Base-by-base conservation (phyloP, 1,284 basidiomycete species). In the Cutaneotrichosporon sp. region DNA sequence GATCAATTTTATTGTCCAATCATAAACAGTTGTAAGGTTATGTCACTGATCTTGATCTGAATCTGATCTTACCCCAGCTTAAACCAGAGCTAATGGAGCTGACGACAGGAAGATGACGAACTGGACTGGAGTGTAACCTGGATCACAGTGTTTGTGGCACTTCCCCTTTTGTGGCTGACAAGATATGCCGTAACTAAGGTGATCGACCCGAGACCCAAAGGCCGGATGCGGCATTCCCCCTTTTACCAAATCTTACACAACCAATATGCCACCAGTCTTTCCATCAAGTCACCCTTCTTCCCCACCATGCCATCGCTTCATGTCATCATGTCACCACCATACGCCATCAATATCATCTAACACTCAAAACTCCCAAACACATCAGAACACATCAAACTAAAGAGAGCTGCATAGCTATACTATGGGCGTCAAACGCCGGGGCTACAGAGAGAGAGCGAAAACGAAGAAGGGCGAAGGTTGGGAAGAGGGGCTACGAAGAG, bases 401-500 rank as follows among this genome's bases (percentile, higher is more conserved):
- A 8, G 16, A 46, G 42, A 46, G 42, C 42, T 46, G 42, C 42
- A 46, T 46, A 46, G 42, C 7, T n/a, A 16, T 7, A 46, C 42
- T 46, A 46, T n/a, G 42, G 42, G 42, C 42, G 51, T 31, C 2
- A 16, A 9, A 34, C 55, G 55, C 55, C 38, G 42, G 5, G 38
- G 34, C 38, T 42, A 49, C 21, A 52, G 34, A 36, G 36, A 30
- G 58, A 60, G 58, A 60, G 58, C 65, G 65, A 65, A 65, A 65
- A 62, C 42, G 42, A 46, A 46, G 42, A 46, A 46, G 42, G 26
- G 38, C 55, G 38, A 56, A 56, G 22, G 21, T 42, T 42, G 36
- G 34, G 22, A 56, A 38, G 22, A 38, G 21, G 7, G 55, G 18
- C 22, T 34, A 18, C 30, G 34, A 38, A 38, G 36, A 42, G 21